Evolutionary conservation across 768 basidiomycete genomes (phyloP).

Genomic region (Boletus rubroflammeus): DNA sequence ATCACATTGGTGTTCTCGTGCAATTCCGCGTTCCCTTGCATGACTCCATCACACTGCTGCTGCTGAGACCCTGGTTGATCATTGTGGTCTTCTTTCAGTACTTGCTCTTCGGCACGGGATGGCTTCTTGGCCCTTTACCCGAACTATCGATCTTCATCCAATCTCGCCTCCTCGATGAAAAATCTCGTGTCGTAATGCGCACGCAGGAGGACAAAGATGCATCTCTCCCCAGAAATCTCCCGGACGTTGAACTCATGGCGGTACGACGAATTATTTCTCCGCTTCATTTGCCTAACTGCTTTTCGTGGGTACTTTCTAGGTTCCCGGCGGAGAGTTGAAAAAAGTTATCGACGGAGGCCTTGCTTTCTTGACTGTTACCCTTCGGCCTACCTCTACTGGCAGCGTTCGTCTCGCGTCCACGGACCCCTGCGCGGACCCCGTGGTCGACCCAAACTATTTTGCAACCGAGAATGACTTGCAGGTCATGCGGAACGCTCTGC

Average conservation of each 20-base stretch:
- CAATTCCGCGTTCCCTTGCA: background rate
- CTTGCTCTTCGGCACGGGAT: background rate
- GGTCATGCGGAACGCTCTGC: background rate
- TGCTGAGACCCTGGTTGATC: background rate
- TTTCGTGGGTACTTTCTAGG: background rate
- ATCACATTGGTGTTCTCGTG: background rate
- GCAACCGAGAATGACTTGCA: background rate
- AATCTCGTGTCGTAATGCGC: background rate
- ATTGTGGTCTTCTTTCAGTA: background rate
- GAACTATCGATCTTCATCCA: background rate
- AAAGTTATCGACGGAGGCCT: background rate
- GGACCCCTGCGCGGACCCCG: background rate
- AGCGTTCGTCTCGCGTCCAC: background rate
- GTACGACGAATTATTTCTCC: background rate
- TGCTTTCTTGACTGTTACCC: background rate
- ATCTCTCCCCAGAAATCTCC: background rate
- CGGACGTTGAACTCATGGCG: background rate
- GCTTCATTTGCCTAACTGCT: background rate
- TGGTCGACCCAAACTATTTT: background rate
- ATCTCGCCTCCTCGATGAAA: background rate
- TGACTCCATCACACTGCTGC: background rate
- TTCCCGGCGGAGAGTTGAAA: background rate
- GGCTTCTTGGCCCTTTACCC: background rate
- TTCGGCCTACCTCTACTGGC: background rate
- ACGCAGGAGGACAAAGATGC: background rate